These are phyloP conservation scores for Colletotrichum destructivum DNA, from an alignment of 2,329 filamentous ascomycete genomes.

Conservation along the genomic window DNA sequence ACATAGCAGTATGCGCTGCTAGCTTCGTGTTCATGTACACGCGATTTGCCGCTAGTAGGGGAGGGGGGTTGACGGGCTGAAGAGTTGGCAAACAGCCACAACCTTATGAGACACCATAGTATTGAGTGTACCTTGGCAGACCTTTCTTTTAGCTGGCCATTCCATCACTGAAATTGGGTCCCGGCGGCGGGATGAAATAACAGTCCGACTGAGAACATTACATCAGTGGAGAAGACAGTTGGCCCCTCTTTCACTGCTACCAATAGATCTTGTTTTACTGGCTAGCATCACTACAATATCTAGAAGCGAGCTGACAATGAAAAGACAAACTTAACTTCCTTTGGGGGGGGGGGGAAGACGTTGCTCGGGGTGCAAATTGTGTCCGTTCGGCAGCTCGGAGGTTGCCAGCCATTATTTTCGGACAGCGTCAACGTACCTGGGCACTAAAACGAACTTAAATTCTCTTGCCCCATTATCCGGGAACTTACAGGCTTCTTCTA, in stretches of 20 bases:
- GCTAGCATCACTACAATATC: neutral
- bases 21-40: constrained; percentile 55
- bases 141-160: constrained; percentile 70
- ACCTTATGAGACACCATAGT: constrained; percentile 64
- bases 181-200: constrained; percentile 68
- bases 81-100: constrained; percentile 63
- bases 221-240: constrained; percentile 54
- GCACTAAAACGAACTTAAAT: too few species aligned
- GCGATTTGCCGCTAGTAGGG: neutral
- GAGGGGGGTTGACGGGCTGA: constrained; percentile 48
- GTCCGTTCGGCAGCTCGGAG: too few species aligned
- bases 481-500: too few species aligned
- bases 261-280: neutral
- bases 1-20: constrained; percentile 53
- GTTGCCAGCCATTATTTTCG: too few species aligned
- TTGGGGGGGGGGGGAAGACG: too few species aligned
- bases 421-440: too few species aligned
- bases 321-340: neutral
- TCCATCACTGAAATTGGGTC: constrained; percentile 63
- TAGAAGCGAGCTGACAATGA: neutral
- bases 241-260: neutral
- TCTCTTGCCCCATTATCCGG: too few species aligned
- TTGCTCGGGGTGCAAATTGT: too few species aligned
- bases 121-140: constrained; percentile 61
- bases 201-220: constrained; percentile 70